Conservation (phyloP, 345 rosid genomes). For the Syzygium jambos region DNA sequence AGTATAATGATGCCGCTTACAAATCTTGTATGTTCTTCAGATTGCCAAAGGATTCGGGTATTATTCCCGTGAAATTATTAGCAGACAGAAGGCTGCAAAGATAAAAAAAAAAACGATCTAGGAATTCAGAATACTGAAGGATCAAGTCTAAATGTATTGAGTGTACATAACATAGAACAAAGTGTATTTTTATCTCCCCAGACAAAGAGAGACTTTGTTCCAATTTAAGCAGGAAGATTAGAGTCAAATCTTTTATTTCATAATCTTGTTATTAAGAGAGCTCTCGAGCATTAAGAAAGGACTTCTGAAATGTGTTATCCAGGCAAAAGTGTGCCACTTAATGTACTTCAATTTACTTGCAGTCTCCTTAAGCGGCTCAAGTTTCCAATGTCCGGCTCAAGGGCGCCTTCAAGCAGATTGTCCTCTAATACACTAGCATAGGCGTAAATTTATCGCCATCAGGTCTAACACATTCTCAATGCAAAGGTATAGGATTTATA, state of each 20-base stretch:
- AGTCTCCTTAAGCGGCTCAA: constrained; percentile 33
- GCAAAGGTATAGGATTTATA: neutral
- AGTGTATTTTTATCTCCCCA: neutral
- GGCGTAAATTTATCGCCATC: neutral
- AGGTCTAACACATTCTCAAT: neutral
- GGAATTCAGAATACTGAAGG: neutral
- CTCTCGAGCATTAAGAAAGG: neutral
- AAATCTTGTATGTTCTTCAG: constrained; percentile 60
- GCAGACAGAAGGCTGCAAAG: constrained; percentile 52
- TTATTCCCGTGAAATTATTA: constrained; percentile 57
- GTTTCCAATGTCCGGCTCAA: constrained; percentile 58
- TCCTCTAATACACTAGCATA: constrained; percentile 45
- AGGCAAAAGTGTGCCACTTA: neutral
- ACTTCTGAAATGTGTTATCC: neutral
- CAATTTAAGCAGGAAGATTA: neutral
- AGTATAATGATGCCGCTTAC: constrained; percentile 39
- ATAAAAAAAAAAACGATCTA: neutral
- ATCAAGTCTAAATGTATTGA: neutral
- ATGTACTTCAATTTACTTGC: neutral
- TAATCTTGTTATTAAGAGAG: neutral
- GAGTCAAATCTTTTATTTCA: neutral
- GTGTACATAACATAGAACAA: neutral
- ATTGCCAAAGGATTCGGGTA: constrained; percentile 61
- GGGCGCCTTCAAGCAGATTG: constrained; percentile 51
- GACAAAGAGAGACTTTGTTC: neutral